Evolutionary conservation across 1,284 basidiomycete species (phyloP).

Genomic region (Apiotrichum veenhuisii): DNA sequence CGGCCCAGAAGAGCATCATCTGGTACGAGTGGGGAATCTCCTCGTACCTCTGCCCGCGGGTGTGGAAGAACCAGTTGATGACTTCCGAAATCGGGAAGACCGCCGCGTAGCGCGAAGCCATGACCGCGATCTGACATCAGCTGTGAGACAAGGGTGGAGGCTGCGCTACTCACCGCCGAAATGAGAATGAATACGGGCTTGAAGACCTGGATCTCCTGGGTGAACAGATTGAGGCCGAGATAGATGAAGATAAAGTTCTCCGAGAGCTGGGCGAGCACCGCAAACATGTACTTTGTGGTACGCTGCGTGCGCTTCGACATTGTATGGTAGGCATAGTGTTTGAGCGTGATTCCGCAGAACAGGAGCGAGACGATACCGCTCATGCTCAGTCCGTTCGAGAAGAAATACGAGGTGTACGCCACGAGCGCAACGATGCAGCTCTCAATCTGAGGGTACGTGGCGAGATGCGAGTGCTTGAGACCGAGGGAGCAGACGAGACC

Average conservation of each 20-base stretch:
- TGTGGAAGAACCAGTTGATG: slow-evolving; percentile 85
- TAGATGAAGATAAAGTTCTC: slow-evolving; percentile 99
- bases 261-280: slow-evolving; percentile 83
- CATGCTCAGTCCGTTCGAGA: slow-evolving; percentile 91
- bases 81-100: slow-evolving; percentile 95
- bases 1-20: slow-evolving; percentile 99
- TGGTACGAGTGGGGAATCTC: slow-evolving; percentile 93
- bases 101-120: slow-evolving; percentile 90
- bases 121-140: slow-evolving; percentile 64
- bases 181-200: slow-evolving; percentile 94
- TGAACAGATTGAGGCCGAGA: slow-evolving; percentile 93
- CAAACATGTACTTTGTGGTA: slow-evolving; percentile 93
- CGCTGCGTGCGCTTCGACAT: slow-evolving; percentile 94
- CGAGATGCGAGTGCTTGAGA: slow-evolving; percentile 89
- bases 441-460: slow-evolving; percentile 84
- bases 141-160: neutral
- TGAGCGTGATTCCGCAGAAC: slow-evolving; percentile 98
- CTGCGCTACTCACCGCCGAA: slow-evolving; percentile 62
- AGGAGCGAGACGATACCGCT: slow-evolving; percentile 96
- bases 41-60: slow-evolving; percentile 75
- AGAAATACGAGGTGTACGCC: slow-evolving; percentile 98
- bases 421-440: slow-evolving; percentile 89
- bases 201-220: slow-evolving; percentile 79
- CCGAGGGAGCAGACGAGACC: slow-evolving; percentile 85
- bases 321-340: slow-evolving; percentile 98